phyloP scores from a whole-genome alignment of 805 yeast species.

The Spencermartinsiella europaea region DNA sequence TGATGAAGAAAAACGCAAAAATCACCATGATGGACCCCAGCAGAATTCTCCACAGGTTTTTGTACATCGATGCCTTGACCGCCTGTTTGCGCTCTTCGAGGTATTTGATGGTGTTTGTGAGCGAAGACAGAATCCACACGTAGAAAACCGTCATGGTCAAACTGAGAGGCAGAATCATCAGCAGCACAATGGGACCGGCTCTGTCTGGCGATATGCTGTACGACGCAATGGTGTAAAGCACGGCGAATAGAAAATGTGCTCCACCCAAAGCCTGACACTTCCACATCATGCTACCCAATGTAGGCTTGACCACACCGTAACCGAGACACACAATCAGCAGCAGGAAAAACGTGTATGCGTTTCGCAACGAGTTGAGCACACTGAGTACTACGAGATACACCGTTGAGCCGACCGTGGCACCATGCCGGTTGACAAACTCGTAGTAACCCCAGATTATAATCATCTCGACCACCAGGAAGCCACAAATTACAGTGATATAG shows the following conservation, averaged over 20 bases:
- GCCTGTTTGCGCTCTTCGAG: slow-evolving; percentile 83
- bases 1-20: slow-evolving; percentile 63
- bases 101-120: slow-evolving; percentile 67
- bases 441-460: slow-evolving; percentile 88
- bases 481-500: slow-evolving; percentile 80
- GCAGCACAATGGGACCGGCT: slow-evolving; percentile 45
- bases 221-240: slow-evolving; percentile 47
- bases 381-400: slow-evolving; percentile 75
- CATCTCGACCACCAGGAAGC: slow-evolving; percentile 77
- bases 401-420: slow-evolving; percentile 51
- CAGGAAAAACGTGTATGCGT: slow-evolving; percentile 83
- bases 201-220: slow-evolving; percentile 46
- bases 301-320: slow-evolving; percentile 89
- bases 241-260: slow-evolving; percentile 50
- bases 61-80: slow-evolving; percentile 85
- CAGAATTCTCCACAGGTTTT: slow-evolving; percentile 66
- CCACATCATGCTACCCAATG: slow-evolving; percentile 74
- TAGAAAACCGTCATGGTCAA: slow-evolving; percentile 69
- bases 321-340: slow-evolving; percentile 83
- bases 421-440: slow-evolving; percentile 68
- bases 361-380: slow-evolving; percentile 69
- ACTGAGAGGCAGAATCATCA: slow-evolving; percentile 67
- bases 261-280: slow-evolving; percentile 57
- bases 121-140: slow-evolving; percentile 63
- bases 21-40: slow-evolving; percentile 66